These are phyloP conservation scores for Penicillium sp. DNA, from an alignment of 2,329 filamentous ascomycete species.

Conservation along the genomic window DNA sequence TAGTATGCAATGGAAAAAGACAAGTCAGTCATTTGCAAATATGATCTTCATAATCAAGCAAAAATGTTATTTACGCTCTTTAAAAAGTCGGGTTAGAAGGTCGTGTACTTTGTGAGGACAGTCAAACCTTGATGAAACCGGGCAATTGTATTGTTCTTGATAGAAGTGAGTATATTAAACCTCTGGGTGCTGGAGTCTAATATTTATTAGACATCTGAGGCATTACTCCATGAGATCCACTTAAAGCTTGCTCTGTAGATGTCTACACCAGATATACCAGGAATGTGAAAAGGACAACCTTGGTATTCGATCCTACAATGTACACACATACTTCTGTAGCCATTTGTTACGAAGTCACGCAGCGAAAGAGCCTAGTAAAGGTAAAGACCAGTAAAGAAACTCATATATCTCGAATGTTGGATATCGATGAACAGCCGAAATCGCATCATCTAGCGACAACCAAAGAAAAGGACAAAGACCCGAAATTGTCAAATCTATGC, in stretches of 20 bases:
- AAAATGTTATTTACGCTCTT: too few species aligned
- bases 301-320: neutral
- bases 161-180: too few species aligned
- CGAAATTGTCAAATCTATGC: constrained; percentile 27
- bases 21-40: too few species aligned
- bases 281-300: neutral
- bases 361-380: neutral
- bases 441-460: constrained; percentile 17
- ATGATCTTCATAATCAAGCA: too few species aligned
- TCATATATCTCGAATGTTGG: constrained; percentile 23
- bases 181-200: too few species aligned
- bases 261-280: neutral
- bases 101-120: too few species aligned
- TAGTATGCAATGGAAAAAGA: too few species aligned
- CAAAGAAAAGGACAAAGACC: constrained; percentile 15
- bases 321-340: neutral
- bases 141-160: too few species aligned
- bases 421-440: constrained; percentile 27
- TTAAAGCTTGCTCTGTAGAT: neutral
- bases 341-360: neutral
- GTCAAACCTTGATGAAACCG: too few species aligned
- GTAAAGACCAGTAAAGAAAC: neutral
- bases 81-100: too few species aligned
- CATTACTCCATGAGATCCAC: too few species aligned
- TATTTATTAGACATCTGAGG: neutral